phyloP scores from a whole-genome alignment of 208 protist genomes.

The Leishmania tarentolae region DNA sequence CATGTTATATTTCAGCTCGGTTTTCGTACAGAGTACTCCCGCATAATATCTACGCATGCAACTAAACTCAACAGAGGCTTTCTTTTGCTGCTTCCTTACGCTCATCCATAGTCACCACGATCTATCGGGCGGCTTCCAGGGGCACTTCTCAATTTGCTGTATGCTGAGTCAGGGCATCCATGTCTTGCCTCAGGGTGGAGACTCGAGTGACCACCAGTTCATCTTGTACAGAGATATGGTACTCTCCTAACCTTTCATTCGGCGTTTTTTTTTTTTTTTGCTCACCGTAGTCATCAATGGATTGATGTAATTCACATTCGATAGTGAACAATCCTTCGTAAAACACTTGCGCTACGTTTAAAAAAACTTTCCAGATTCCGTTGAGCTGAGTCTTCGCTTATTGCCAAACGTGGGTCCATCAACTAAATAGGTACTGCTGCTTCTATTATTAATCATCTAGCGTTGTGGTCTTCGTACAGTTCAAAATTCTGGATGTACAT shows the following conservation, averaged over 20 bases:
- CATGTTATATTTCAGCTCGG: not conserved
- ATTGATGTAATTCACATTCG: no score
- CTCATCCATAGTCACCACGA: not conserved
- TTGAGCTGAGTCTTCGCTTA: not conserved
- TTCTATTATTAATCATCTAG: no score
- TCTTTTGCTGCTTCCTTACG: fast-evolving
- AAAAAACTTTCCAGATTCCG: not conserved
- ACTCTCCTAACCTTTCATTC: no score
- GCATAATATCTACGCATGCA: no score
- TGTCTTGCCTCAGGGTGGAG: no score
- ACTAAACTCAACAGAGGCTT: not conserved
- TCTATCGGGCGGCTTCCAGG: no score
- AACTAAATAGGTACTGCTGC: not conserved
- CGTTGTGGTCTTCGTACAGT: not conserved
- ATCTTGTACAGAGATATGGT: no score
- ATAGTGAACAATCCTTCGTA: not conserved
- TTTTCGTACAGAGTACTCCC: not conserved
- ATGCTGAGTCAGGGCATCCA: no score
- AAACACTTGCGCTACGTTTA: not conserved
- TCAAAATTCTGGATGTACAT: not conserved
- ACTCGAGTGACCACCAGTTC: no score
- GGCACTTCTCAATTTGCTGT: no score
- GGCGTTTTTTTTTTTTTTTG: no score
- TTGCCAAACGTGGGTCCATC: not conserved
- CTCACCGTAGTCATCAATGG: no score